phyloP scores from a whole-genome alignment of 305 asterid genomes.

The Fraxinus sp. region DNA sequence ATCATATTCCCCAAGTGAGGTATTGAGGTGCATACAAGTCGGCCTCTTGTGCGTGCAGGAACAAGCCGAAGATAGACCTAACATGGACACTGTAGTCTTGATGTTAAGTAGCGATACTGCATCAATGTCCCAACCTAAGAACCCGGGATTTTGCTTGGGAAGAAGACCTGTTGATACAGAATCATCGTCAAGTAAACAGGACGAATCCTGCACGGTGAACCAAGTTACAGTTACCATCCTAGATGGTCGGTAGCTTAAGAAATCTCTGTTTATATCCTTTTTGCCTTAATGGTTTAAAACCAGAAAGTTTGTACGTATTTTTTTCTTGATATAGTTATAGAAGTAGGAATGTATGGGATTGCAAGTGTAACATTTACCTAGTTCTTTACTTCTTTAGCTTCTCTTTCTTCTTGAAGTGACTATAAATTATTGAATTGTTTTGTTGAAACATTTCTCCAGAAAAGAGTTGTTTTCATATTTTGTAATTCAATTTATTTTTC shows the following conservation, averaged over 20 bases:
- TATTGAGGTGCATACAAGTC: conserved; percentile 73
- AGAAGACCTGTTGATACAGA: conserved; percentile 53
- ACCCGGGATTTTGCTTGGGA: conserved; percentile 80
- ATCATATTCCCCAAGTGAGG: conserved; percentile 41
- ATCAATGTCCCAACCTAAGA: conserved; percentile 66
- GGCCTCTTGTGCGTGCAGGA: conserved; percentile 89
- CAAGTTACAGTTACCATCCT: conserved; percentile 69
- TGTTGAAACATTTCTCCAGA: not conserved
- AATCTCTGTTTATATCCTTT: conserved; percentile 14
- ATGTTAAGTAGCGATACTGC: conserved; percentile 70
- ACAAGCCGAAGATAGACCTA: conserved; percentile 81
- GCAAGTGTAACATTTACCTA: conserved; percentile 1
- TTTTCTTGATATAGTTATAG: conserved; percentile 11
- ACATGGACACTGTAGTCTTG: conserved; percentile 65
- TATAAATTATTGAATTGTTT: not conserved
- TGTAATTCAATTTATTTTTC: not conserved
- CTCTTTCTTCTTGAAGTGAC: not conserved
- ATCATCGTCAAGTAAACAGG: conserved; percentile 51
- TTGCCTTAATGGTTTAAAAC: not conserved
- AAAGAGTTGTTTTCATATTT: not conserved
- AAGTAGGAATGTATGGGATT: conserved; percentile 10
- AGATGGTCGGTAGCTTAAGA: conserved; percentile 59
- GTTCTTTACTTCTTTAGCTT: not conserved
- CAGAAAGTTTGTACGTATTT: conserved; percentile 19
- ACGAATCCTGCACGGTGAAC: conserved; percentile 66